Evolutionary conservation across 176 grass and related monocot species (phyloP), one percentile per base, ranked within the genome.

Genomic region (Oryza australiensis): DNA sequence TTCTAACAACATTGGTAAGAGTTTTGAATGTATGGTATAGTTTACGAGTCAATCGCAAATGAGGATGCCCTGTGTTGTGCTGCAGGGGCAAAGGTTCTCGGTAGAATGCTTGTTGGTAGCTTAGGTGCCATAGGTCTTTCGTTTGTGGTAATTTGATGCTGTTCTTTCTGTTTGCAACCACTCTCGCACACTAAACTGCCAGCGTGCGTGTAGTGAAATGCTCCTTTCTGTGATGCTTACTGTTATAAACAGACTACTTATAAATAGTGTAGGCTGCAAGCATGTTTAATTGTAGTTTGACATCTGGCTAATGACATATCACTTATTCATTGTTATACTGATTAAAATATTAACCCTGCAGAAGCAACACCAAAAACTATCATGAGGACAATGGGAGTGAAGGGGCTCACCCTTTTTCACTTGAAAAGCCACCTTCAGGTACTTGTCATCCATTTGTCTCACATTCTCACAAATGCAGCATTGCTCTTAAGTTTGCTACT

Each of bases 341-440:
- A 85, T 42, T 62, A 26, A 23, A 63, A 26, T 48, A 60, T 71
- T 51, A 81, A 49, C 75, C 41, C 38, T 67, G 67, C 82, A 93
- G 91, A 93, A 82, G 94, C 91, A 74, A 93, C 91, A 29, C 91
- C 91, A 15, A 93, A 97, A 80, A 73, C 91, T 70, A 89, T 97
- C 72, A 83, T 93, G 94, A 87, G 91, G 66, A 97, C 88, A 76
- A 97, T 97, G 91, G 94, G 86, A 12, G 94, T 97, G 38, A 97
- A 97, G 70, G 94, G 91, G 0, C 86, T 97, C 14, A 97, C 94
- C 33, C 94, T 97, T 76, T 97, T 97, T 79, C 94, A 97, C 74
- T 82, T 97, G 66, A 97, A 93, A 80, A 97, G 94, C 68, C 94
- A 97, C 91, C 88, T 97, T 68, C 94, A 97, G 90, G 94, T 93